Conservation (phyloP, 2,329 filamentous ascomycete genomes). For the Fusarium albidum region DNA sequence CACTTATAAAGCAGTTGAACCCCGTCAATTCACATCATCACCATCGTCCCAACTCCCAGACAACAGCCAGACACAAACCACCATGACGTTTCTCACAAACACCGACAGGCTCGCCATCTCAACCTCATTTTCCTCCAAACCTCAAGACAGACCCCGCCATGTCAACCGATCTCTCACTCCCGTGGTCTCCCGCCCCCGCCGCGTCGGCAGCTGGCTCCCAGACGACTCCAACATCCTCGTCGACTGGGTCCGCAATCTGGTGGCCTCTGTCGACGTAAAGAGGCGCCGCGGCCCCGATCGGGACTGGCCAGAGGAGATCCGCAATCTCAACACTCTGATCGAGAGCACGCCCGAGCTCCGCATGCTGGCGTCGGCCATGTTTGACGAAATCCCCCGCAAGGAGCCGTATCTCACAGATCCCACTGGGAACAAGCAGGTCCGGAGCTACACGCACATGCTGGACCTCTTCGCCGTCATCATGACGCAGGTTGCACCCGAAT, state of each 20-base stretch:
- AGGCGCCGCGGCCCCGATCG: neutral
- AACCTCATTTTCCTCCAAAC: no score
- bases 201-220: neutral
- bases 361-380: conserved; percentile 31
- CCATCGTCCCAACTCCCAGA: no score
- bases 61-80: no score
- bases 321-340: conserved; percentile 6
- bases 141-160: no score
- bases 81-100: no score
- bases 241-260: neutral
- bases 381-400: conserved; percentile 33
- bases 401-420: conserved; percentile 27
- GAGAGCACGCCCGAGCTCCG: conserved; percentile 31
- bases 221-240: neutral
- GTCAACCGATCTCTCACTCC: no score
- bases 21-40: no score
- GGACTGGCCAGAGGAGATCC: neutral
- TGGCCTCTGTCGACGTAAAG: neutral
- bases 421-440: conserved; percentile 19
- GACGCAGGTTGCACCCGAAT: conserved; percentile 22
- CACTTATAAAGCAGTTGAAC: no score
- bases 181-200: no score
- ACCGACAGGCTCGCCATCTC: no score
- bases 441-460: conserved; percentile 34
- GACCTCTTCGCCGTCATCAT: conserved; percentile 29